Base-by-base conservation (phyloP, 495 filamentous ascomycete species). In the Parathielavia appendiculata region DNA sequence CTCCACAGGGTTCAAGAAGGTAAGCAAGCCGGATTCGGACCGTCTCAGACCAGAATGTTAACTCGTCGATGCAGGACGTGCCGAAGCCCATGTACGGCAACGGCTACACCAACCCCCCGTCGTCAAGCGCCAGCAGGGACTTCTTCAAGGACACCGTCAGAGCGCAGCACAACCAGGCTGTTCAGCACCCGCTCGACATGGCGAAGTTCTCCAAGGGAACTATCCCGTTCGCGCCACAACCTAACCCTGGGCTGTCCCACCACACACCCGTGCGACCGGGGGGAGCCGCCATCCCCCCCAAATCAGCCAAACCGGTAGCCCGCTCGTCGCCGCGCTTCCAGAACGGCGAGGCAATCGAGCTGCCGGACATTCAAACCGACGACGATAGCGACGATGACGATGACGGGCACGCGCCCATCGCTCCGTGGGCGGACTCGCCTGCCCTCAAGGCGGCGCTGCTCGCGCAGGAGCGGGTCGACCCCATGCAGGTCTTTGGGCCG, bases 311-410 rank as follows among this genome's bases (percentile, higher is more conserved):
- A 67, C 79, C 81, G 34, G 72, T 75, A 14, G 76, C 80, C 34
- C 83, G 86, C 54, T 84, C 85, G 39, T 89, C 90, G 0, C 91
- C 90, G 11, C 83, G 87, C 51, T 91, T 89, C 66, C 87, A 83
- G 49, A 87, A 83, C 62, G 86, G 88, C 66, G 90, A 97, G 54
- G 81, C 76, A 48, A 90, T 99, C 70, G 81, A 88, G 58, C 81
- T 97, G 36, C 91, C 92, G 0, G 89, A 96, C 64, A 90, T 97
- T 69, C 82, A 88, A 53, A 91, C 92, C 1, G 90, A 95, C 66
- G 87, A 86, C 46, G 88, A 95, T 70, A 87, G 95, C 61, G 84
- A 91, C 40, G 85, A 91, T 59, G 82, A 65, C 44, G 59, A 30
- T 30, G 26, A 86, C 10, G 73, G 19, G 14, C 70, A 71, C 46